Base-by-base conservation (phyloP, 805 yeast species). In the Limtongozyma cylindracea region DNA sequence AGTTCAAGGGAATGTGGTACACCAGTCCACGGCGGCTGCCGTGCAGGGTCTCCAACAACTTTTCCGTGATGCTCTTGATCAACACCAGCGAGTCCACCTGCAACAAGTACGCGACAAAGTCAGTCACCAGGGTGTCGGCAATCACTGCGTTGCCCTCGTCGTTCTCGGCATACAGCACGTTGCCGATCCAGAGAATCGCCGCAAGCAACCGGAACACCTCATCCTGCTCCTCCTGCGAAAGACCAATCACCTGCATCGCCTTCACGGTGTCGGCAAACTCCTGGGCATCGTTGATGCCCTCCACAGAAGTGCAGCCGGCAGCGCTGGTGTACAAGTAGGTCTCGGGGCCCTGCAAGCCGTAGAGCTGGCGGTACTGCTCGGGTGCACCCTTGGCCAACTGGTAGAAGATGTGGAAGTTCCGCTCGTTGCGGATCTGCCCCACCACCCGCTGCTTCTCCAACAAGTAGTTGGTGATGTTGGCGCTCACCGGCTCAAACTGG, bases 391-490 rank as follows among this genome's bases (percentile, higher is more conserved):
- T 88, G 8, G 95, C 73, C 42, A 76, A 73, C 49, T 88, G 99
- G 41, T 88, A 88, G 41, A 88, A 88, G 25, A 88, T 88, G 43
- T 88, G 99, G 53, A 88, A 88, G 41, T 88, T 88, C 43, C 99
- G 63, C 52, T 88, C 99, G 33, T 73, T 68, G 30, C 64, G 56
- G 31, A 80, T 76, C 45, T 88, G 99, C 16, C 84, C 69, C n/a
- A 88, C 98, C 16, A 88, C 95, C 45, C 99, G 62, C 46, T 78
- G 92, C 41, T 88, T 88, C 39, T 88, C 99, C 30, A 88, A 53
- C 29, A 88, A 48, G 41, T 88, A 88, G 45, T 88, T 88, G 25
- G 96, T 88, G 41, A 88, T 88, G 41, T 80, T 84, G 21, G 94
- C 98, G 19, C 92, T 77, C 19, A 78, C 70, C 4, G 98, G 98